A percentile compares a stretch with the other conserved stretches of the same genome.
phyloP scores from a whole-genome alignment of 257 asterid species.

The Cruciata laevipes region DNA sequence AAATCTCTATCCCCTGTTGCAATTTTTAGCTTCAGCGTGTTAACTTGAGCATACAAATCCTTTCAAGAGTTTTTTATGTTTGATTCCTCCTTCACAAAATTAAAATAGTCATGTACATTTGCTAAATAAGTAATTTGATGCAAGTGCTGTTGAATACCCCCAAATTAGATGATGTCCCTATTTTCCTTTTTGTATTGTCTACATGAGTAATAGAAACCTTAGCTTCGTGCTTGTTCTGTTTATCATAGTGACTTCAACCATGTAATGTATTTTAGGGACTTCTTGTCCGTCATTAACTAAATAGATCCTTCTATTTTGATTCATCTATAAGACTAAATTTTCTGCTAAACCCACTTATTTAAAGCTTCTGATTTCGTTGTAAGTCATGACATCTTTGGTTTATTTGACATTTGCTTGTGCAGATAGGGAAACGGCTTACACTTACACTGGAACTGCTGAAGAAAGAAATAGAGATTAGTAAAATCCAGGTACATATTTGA shows the following conservation, averaged over 20 bases:
- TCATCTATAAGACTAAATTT: neutral
- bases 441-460: conserved; percentile 88
- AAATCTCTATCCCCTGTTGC: neutral
- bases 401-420: conserved; percentile 6
- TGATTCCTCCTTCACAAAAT: neutral
- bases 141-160: neutral
- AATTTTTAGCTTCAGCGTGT: conserved; percentile 1
- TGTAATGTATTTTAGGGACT: neutral
- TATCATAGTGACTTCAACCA: neutral
- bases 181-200: neutral
- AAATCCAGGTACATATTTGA: conserved; percentile 60
- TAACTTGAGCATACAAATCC: neutral
- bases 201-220: neutral
- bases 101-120: neutral
- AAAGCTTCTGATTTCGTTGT: neutral
- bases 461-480: conserved; percentile 99
- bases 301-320: neutral
- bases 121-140: neutral
- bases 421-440: conserved; percentile 81
- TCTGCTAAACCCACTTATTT: neutral
- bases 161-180: neutral
- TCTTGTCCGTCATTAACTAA: neutral
- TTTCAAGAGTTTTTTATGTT: conserved; percentile 4
- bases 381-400: neutral
- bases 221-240: neutral